Percentiles rank a stretch among this genome's conserved stretches.
These are phyloP conservation scores for Colletotrichum sp. DNA, from an alignment of 2,329 filamentous ascomycete species.

Conservation along the genomic window DNA sequence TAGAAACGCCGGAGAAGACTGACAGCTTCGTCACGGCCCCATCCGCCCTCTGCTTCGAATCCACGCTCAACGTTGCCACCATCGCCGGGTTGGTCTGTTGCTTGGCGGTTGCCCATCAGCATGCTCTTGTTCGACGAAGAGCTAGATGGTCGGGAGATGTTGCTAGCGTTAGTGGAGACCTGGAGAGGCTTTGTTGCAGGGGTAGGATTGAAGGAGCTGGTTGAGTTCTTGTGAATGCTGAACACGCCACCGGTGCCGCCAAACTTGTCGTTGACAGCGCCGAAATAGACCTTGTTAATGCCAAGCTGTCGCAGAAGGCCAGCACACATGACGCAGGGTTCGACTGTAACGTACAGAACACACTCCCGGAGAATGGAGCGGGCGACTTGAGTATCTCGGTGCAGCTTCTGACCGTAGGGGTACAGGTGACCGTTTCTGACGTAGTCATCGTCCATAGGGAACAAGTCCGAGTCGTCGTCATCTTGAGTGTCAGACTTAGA, in stretches of 20 bases:
- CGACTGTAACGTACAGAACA: conserved; percentile 93
- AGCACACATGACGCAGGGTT: conserved; percentile 99
- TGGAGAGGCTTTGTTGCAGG: background rate
- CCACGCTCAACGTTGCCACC: conserved; percentile 77
- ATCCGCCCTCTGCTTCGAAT: conserved; percentile 84
- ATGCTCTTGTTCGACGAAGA: background rate
- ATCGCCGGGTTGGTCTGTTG: conserved; percentile 44
- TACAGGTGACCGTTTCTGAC: conserved; percentile 61
- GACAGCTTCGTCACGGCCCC: conserved; percentile 91
- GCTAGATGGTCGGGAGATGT: background rate
- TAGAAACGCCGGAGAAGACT: conserved; percentile 93
- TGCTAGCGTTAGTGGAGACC: background rate
- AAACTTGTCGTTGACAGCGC: conserved; percentile 95
- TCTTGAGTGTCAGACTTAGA: conserved; percentile 23
- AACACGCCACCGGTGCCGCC: conserved; percentile 95
- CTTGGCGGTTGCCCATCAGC: background rate
- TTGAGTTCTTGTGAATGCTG: conserved; percentile 74
- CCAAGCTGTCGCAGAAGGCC: conserved; percentile 87
- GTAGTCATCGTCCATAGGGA: conserved; percentile 52
- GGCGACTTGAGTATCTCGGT: conserved; percentile 62
- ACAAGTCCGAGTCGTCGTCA: conserved; percentile 26
- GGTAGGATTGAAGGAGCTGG: background rate
- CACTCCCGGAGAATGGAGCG: conserved; percentile 71
- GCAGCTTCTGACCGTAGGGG: conserved; percentile 65
- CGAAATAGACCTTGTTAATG: conserved; percentile 91